Conservation (phyloP, 2,329 filamentous ascomycete species). For the Aspergillus luchuensis region DNA sequence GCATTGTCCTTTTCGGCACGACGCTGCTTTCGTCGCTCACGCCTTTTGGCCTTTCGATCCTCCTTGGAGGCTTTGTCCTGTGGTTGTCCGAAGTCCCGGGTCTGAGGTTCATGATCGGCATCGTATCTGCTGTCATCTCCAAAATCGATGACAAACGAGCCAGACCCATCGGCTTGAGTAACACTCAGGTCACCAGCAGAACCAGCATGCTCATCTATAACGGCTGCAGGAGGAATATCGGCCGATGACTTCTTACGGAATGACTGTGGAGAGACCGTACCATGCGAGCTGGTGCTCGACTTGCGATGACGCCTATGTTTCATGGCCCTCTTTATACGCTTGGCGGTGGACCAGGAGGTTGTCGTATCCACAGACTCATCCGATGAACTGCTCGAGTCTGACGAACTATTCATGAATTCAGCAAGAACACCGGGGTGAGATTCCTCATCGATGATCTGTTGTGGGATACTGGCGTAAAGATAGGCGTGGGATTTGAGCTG, state of each 20-base stretch:
- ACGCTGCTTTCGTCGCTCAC: constrained; percentile 27
- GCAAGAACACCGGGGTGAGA: constrained; percentile 81
- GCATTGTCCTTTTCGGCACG: constrained; percentile 17
- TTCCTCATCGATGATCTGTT: constrained; percentile 90
- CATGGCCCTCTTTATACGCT: constrained; percentile 74
- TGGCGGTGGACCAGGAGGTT: constrained; percentile 71
- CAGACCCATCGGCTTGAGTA: constrained; percentile 25
- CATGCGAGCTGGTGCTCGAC: constrained; percentile 71
- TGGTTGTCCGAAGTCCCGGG: constrained; percentile 33
- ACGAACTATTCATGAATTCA: constrained; percentile 69
- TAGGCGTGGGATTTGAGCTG: constrained; percentile 91
- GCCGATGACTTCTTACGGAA: constrained; percentile 26
- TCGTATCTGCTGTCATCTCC: constrained; percentile 34
- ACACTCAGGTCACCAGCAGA: constrained; percentile 27
- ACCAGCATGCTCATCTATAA: constrained; percentile 22
- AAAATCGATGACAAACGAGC: constrained; percentile 28
- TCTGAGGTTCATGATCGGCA: constrained; percentile 31
- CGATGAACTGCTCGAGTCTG: constrained; percentile 55
- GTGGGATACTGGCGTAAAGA: constrained; percentile 88
- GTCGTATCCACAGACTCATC: constrained; percentile 68
- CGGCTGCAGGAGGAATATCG: constrained; percentile 15
- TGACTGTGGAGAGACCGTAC: constrained; percentile 26
- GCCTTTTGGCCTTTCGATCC: constrained; percentile 21
- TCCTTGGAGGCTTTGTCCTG: constrained; percentile 21
- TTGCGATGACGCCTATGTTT: constrained; percentile 71